Percentiles rank a stretch among this genome's conserved stretches.
phyloP scores from a whole-genome alignment of 2,329 filamentous ascomycete genomes.

The Leptographium procerum region DNA sequence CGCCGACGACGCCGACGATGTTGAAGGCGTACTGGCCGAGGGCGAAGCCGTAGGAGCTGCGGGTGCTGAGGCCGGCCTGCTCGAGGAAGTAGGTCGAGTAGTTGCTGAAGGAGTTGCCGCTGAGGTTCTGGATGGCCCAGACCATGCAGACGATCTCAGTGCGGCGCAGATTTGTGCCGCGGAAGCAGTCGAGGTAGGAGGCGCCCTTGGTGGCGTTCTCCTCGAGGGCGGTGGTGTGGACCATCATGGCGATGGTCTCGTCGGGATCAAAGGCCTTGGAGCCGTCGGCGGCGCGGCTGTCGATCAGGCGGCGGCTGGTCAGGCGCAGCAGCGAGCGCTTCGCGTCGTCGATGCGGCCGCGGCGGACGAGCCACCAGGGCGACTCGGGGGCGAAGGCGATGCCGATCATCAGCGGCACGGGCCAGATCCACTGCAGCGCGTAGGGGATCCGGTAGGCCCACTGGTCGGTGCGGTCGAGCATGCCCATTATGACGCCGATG shows the following conservation, averaged over 20 bases:
- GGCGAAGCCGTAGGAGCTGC: slow-evolving; percentile 46
- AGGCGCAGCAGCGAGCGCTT: slow-evolving; percentile 55
- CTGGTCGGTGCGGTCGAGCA: slow-evolving; percentile 50
- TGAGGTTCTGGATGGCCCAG: slow-evolving; percentile 53
- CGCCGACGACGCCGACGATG: slow-evolving; percentile 69
- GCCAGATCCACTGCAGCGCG: slow-evolving; percentile 67
- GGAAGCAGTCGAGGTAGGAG: slow-evolving; percentile 75
- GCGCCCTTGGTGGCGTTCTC: slow-evolving; percentile 57
- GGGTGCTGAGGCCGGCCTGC: slow-evolving; percentile 43
- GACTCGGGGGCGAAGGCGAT: slow-evolving; percentile 60
- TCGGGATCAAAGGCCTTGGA: slow-evolving; percentile 58
- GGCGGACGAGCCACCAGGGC: slow-evolving; percentile 67
- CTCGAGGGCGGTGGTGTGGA: slow-evolving; percentile 75
- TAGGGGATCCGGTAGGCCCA: slow-evolving; percentile 58
- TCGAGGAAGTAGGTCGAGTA: slow-evolving; percentile 54
- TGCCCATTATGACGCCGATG: slow-evolving; percentile 60
- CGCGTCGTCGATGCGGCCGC: slow-evolving; percentile 51
- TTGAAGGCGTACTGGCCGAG: slow-evolving; percentile 58
- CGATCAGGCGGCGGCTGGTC: slow-evolving; percentile 48
- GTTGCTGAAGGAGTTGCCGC: slow-evolving; percentile 53
- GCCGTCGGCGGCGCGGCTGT: slow-evolving; percentile 24
- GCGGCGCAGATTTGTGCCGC: slow-evolving; percentile 62
- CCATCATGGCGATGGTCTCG: slow-evolving; percentile 85
- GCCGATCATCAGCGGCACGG: slow-evolving; percentile 52
- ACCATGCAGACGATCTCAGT: slow-evolving; percentile 60